These are phyloP conservation scores for Pulveroboletus sp. DNA, from an alignment of 768 basidiomycete genomes.

Conservation along the genomic window DNA sequence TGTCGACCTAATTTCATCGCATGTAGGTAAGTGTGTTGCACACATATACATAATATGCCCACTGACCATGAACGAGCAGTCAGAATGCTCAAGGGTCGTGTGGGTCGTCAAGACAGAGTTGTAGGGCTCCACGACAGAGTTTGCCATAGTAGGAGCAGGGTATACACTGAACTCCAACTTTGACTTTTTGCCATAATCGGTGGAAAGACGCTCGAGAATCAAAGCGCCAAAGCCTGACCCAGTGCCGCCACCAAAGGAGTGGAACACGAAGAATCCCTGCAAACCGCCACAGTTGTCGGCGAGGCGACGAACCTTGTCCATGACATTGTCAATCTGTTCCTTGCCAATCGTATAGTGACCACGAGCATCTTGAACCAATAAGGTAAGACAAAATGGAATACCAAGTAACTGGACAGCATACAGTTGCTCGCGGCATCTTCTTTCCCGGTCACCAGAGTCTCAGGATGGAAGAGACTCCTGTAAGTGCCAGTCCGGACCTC, in stretches of 20 bases:
- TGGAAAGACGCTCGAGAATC: slow-evolving; percentile 90
- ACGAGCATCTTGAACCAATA: slow-evolving; percentile 67
- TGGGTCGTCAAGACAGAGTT: slow-evolving; percentile 96
- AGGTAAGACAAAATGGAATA: not conserved
- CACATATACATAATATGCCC: slow-evolving; percentile 5
- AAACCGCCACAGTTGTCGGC: slow-evolving; percentile 96
- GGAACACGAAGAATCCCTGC: slow-evolving; percentile 99
- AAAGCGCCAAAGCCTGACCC: slow-evolving; percentile 98
- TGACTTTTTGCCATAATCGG: slow-evolving; percentile 98
- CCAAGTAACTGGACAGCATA: slow-evolving; percentile 32
- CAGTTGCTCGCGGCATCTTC: slow-evolving; percentile 99
- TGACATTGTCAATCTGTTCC: slow-evolving; percentile 92
- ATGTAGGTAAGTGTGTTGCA: slow-evolving; percentile 2
- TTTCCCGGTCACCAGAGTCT: slow-evolving; percentile 97
- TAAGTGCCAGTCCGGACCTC: slow-evolving; percentile 95
- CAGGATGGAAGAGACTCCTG: slow-evolving; percentile 97
- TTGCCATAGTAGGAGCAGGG: slow-evolving; percentile 88
- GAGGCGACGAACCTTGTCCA: slow-evolving; percentile 92
- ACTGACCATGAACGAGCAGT: slow-evolving; percentile 96
- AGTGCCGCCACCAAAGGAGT: slow-evolving; percentile 99
- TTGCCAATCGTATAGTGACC: slow-evolving; percentile 99
- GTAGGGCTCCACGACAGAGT: slow-evolving; percentile 97
- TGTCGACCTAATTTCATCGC: slow-evolving; percentile 53
- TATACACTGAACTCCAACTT: slow-evolving; percentile 98
- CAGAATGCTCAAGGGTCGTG: slow-evolving; percentile 97